Conservation (phyloP, 2,329 filamentous ascomycete genomes). For the Pyrenochaeta sp. region DNA sequence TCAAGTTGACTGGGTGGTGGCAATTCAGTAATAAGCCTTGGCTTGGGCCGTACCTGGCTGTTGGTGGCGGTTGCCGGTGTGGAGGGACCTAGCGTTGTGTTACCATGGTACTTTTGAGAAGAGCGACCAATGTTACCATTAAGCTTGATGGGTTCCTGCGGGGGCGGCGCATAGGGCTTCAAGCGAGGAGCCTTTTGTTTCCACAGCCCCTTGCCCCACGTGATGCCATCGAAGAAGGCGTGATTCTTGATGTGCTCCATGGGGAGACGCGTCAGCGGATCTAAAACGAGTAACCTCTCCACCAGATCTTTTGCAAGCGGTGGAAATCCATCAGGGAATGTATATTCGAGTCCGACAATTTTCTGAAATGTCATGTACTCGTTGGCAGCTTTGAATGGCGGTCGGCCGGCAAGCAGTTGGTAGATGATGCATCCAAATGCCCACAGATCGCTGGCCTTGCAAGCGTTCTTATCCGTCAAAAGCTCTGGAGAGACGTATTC, state of each 20-base stretch:
- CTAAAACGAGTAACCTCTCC: conserved; percentile 86
- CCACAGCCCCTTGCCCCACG: conserved; percentile 87
- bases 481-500: conserved; percentile 98
- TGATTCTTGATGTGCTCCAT: conserved; percentile 98
- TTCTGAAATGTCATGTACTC: conserved; percentile 99
- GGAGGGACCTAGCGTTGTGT: conserved; percentile 36
- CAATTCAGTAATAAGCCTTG: conserved; percentile 86
- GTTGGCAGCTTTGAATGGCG: conserved; percentile 94
- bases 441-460: conserved; percentile 97
- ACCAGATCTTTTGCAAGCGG: conserved; percentile 85
- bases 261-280: conserved; percentile 81
- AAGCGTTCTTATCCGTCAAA: conserved; percentile 95
- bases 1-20: conserved; percentile 96
- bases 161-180: conserved; percentile 80
- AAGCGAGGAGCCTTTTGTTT: conserved; percentile 86
- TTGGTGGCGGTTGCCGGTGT: conserved; percentile 28
- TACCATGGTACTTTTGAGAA: conserved; percentile 18
- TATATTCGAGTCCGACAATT: conserved; percentile 92
- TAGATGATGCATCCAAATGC: conserved; percentile 98
- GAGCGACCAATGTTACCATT: conserved; percentile 47
- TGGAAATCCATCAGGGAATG: conserved; percentile 90
- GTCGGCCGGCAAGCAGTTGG: conserved; percentile 91
- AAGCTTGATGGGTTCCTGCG: conserved; percentile 69
- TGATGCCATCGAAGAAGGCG: conserved; percentile 88
- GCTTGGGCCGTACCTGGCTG: conserved; percentile 62